A percentile compares a stretch with the other conserved stretches of the same genome.
phyloP scores from a whole-genome alignment of 805 yeast species.

The Yarrowia sp. region DNA sequence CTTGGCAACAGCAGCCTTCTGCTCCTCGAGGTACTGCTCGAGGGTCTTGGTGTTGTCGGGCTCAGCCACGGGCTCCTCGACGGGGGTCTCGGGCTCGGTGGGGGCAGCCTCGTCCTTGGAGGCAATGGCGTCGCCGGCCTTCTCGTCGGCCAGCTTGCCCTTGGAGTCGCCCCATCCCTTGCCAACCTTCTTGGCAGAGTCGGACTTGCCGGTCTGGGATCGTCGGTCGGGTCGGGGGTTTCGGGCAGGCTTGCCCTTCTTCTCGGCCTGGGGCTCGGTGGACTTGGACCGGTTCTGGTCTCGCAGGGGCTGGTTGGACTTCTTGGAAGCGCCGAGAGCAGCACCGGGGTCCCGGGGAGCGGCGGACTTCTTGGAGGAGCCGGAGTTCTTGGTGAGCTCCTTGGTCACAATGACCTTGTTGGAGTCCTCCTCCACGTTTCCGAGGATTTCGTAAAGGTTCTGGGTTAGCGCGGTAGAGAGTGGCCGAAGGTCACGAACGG shows the following conservation, averaged over 20 bases:
- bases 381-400: slow-evolving; percentile 66
- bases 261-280: slow-evolving; percentile 42
- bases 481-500: not conserved
- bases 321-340: slow-evolving; percentile 83
- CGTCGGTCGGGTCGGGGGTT: slow-evolving; percentile 63
- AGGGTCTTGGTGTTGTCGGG: slow-evolving; percentile 65
- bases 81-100: slow-evolving; percentile 41
- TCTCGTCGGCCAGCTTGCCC: slow-evolving; percentile 64
- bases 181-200: slow-evolving; percentile 77
- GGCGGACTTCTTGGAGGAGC: slow-evolving; percentile 76
- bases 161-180: slow-evolving; percentile 87
- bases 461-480: not conserved
- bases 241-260: slow-evolving; percentile 55
- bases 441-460: slow-evolving; percentile 34
- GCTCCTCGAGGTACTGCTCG: slow-evolving; percentile 80
- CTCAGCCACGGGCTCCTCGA: slow-evolving; percentile 45
- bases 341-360: slow-evolving; percentile 53
- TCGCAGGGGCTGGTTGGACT: slow-evolving; percentile 65
- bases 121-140: slow-evolving; percentile 48
- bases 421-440: slow-evolving; percentile 32
- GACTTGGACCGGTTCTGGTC: slow-evolving; percentile 49
- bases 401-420: slow-evolving; percentile 27
- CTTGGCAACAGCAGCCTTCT: slow-evolving; percentile 31
- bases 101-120: slow-evolving; percentile 35
- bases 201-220: slow-evolving; percentile 78